These are phyloP conservation scores for Kandelia obovata DNA, from an alignment of 345 rosid genomes.

Conservation along the genomic window DNA sequence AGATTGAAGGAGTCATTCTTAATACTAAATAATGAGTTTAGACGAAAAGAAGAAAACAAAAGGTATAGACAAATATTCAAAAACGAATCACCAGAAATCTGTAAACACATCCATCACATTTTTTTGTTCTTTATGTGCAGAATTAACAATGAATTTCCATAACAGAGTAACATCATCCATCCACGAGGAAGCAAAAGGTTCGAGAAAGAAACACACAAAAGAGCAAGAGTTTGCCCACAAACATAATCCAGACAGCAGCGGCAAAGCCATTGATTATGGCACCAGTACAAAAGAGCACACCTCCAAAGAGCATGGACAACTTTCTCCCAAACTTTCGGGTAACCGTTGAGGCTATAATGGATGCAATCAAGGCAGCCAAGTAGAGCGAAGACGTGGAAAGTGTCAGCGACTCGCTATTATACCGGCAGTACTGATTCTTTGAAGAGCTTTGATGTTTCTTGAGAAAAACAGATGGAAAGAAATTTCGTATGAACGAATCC, in stretches of 20 bases:
- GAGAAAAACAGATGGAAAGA: constrained; percentile 64
- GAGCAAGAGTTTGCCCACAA: constrained; percentile 77
- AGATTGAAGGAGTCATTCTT: too few species aligned
- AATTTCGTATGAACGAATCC: constrained; percentile 59
- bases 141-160: background rate
- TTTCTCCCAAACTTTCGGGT: constrained; percentile 74
- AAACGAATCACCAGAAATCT: background rate
- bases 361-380: constrained; percentile 73
- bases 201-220: background rate
- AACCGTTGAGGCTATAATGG: constrained; percentile 72
- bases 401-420: constrained; percentile 64
- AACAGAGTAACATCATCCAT: background rate
- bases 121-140: background rate
- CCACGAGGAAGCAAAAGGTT: background rate
- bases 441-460: constrained; percentile 42
- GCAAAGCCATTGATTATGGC: constrained; percentile 83
- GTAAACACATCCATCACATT: constrained; percentile 6
- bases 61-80: constrained; percentile 6
- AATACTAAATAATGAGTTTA: too few species aligned
- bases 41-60: background rate
- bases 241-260: constrained; percentile 77
- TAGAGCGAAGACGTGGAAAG: constrained; percentile 93
- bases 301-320: constrained; percentile 86
- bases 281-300: constrained; percentile 74
- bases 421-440: constrained; percentile 72